Percentiles rank a stretch among this genome's conserved stretches.
phyloP scores from a whole-genome alignment of 2,329 filamentous ascomycete genomes.

The Trichophyton equinum region DNA sequence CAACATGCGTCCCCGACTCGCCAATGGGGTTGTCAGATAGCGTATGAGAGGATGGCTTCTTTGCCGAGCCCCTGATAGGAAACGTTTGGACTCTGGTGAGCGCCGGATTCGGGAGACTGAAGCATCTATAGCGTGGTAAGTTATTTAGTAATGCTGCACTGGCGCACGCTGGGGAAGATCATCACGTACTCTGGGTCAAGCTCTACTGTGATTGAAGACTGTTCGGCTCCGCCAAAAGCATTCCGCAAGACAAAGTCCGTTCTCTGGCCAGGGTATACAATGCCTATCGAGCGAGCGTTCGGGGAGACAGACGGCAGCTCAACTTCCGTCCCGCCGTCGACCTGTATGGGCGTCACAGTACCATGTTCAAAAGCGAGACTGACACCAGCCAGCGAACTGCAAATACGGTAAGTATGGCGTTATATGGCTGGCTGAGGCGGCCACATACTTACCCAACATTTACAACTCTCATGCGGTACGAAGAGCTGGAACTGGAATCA shows the following conservation, averaged over 20 bases:
- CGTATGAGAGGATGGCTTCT: background rate
- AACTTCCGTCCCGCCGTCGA: conserved; percentile 32
- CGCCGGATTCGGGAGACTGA: conserved; percentile 36
- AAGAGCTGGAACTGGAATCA: conserved; percentile 13
- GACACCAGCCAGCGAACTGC: conserved; percentile 31
- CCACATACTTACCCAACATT: conserved; percentile 30
- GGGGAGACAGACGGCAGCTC: conserved; percentile 12
- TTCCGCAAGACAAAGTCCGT: conserved; percentile 28
- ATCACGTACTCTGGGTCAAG: conserved; percentile 27
- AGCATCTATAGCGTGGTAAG: conserved; percentile 21
- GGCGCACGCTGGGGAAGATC: background rate
- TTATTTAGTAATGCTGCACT: background rate
- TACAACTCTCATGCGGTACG: conserved; percentile 30
- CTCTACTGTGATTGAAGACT: conserved; percentile 21
- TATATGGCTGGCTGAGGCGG: background rate
- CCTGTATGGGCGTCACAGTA: conserved; percentile 24
- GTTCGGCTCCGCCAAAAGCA: background rate
- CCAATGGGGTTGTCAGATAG: background rate
- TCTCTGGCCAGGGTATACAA: conserved; percentile 35
- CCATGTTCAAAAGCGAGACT: conserved; percentile 24
- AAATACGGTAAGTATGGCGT: background rate
- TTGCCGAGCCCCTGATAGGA: conserved; percentile 14
- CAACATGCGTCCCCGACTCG: conserved; percentile 12
- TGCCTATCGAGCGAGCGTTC: conserved; percentile 26
- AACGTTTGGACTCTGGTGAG: conserved; percentile 30